Base-by-base conservation (phyloP, 345 rosid species). In the Barbarea vulgaris region DNA sequence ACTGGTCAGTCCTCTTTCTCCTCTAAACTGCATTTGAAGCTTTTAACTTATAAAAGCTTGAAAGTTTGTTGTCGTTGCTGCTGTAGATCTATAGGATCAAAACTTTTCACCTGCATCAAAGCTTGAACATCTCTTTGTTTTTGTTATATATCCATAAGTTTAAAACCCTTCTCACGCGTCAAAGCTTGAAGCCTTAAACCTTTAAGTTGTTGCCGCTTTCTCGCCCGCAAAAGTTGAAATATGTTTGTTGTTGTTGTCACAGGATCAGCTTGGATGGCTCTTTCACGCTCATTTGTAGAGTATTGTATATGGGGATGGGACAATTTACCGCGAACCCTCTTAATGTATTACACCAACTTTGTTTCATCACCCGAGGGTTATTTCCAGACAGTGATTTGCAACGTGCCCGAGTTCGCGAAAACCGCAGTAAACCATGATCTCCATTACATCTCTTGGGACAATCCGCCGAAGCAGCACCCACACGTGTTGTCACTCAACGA, bases 261-360 rank as follows among this genome's bases (percentile, higher is more conserved):
- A 96, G 99, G 98, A 64, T 96, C 98, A 3, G 99, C 99, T 19
- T 96, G 99, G 99, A 96, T 90, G 90, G 91, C 89, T 69, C 90
- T 93, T 9, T 90, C 97, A 3, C 94, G 88, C 17, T 70, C 96
- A 0, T 96, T 96, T 46, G 88, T 93, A 18, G 98, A 96, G 81
- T 96, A 86, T 81, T 84, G 88, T 76, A 83, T 93, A 63, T 93
- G 98, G 99, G 99, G 99, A 41, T 91, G 98, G 99, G 99, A 96
- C 67, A 96, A 96, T 76, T 83, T 96, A 57, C 99, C 99, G 2
- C 81, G 98, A 78, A 85, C 88, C n/a, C 75, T 96, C 50, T 86
- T 96, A 74, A 96, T 96, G 98, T 96, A 96, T 77, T 87, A 96
- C 83, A 64, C 98, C 51, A 96, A 96, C 69, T 96, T 96, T 34